Conservation (phyloP, 345 rosid species). For the Cardamine resedifolia region DNA sequence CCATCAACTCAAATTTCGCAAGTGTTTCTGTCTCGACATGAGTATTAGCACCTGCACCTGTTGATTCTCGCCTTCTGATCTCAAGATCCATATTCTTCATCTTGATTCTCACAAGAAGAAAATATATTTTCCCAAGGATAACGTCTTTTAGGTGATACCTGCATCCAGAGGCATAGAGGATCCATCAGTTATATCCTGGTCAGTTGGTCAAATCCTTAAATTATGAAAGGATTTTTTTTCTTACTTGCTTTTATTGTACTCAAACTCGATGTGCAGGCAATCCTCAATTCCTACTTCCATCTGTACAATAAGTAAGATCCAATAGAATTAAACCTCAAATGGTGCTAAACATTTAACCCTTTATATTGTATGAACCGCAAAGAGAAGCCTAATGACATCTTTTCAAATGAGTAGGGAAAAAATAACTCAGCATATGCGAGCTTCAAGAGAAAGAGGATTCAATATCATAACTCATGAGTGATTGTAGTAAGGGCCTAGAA, state of each 20-base stretch:
- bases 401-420: background rate
- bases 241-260: slow-evolving; percentile 99
- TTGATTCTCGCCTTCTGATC: slow-evolving; percentile 95
- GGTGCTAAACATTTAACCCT: slow-evolving; percentile 4
- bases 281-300: slow-evolving; percentile 99
- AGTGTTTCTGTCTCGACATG: slow-evolving; percentile 98
- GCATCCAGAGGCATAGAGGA: slow-evolving; percentile 25
- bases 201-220: background rate
- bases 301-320: slow-evolving; percentile 45
- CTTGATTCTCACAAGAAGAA: slow-evolving; percentile 98
- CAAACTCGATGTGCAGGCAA: slow-evolving; percentile 97
- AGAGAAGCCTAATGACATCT: background rate
- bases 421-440: background rate
- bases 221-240: background rate
- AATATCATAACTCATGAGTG: background rate
- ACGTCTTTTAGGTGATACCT: slow-evolving; percentile 98
- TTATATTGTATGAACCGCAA: slow-evolving; percentile 1
- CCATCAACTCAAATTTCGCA: slow-evolving; percentile 97
- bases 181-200: background rate
- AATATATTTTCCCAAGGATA: slow-evolving; percentile 95
- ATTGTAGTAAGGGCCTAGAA: background rate
- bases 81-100: slow-evolving; percentile 99
- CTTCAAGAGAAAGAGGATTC: background rate
- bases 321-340: background rate
- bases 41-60: slow-evolving; percentile 94